Conservation (phyloP, 2,329 filamentous ascomycete species). For the Byssoonygena ceratinophila region DNA sequence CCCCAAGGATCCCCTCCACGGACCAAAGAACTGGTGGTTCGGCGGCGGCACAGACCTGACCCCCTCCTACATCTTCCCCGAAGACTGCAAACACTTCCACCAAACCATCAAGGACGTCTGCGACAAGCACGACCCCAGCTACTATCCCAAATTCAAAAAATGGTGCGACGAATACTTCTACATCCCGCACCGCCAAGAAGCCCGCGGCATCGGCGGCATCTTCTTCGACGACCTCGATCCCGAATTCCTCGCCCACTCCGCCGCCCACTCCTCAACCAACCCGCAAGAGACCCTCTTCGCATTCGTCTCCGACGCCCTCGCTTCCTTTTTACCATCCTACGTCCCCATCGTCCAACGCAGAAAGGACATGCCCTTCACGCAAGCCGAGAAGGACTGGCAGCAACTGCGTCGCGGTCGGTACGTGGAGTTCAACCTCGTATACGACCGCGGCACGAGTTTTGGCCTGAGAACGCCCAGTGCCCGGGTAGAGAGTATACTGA, state of each 20-base stretch:
- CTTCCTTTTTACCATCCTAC: conserved; percentile 82
- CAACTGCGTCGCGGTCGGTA: conserved; percentile 89
- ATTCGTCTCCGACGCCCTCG: conserved; percentile 75
- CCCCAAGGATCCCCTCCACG: conserved; percentile 58
- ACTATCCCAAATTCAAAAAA: conserved; percentile 90
- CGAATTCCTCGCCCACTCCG: conserved; percentile 29
- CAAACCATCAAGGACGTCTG: conserved; percentile 83
- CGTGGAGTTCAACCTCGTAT: conserved; percentile 96
- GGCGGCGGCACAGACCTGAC: conserved; percentile 91
- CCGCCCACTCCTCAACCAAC: conserved; percentile 50
- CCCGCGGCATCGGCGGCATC: conserved; percentile 83
- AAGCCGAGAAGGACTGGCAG: conserved; percentile 89
- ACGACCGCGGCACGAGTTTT: conserved; percentile 90
- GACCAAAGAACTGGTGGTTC: conserved; percentile 83
- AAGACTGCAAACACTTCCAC: conserved; percentile 96
- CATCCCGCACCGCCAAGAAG: conserved; percentile 81
- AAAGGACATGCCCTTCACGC: conserved; percentile 84
- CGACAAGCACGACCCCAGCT: conserved; percentile 82
- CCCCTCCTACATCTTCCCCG: conserved; percentile 86
- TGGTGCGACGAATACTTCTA: conserved; percentile 98
- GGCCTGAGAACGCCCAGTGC: conserved; percentile 86
- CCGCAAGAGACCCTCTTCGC: conserved; percentile 83
- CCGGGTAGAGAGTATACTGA: conserved; percentile 89
- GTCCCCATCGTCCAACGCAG: conserved; percentile 76
- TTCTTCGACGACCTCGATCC: conserved; percentile 96